Evolutionary conservation across 805 yeast genomes (phyloP).

Genomic region (Maudiozyma pseudohumilis): DNA sequence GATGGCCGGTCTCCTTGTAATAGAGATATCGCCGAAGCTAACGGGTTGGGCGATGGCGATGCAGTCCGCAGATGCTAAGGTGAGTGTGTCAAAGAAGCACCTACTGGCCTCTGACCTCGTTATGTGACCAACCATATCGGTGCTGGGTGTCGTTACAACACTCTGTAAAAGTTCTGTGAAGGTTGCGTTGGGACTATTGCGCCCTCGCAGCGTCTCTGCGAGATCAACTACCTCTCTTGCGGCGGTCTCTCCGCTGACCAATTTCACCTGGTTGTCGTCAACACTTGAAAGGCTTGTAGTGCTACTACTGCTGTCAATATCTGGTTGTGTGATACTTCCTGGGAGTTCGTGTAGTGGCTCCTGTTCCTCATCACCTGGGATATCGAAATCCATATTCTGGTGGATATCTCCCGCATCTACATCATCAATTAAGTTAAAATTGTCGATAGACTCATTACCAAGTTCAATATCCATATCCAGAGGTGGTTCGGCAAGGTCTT

Average conservation of each 20-base stretch:
- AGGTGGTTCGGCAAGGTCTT: no score
- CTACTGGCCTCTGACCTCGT: slow-evolving; percentile 20
- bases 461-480: slow-evolving; percentile 17
- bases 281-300: background rate
- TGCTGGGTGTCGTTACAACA: background rate
- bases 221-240: slow-evolving; percentile 22
- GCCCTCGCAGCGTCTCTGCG: slow-evolving; percentile 19
- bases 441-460: slow-evolving; percentile 4
- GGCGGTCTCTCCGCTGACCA: slow-evolving; percentile 15
- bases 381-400: background rate
- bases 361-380: background rate
- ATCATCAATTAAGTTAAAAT: slow-evolving; percentile 1
- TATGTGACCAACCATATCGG: slow-evolving; percentile 6
- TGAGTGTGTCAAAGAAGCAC: slow-evolving; percentile 71
- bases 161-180: slow-evolving; percentile 6
- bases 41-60: slow-evolving; percentile 50
- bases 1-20: slow-evolving; percentile 37
- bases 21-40: slow-evolving; percentile 50
- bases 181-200: background rate
- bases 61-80: slow-evolving; percentile 70
- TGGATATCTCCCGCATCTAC: background rate
- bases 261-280: slow-evolving; percentile 12
- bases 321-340: background rate
- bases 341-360: background rate
- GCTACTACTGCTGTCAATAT: background rate